Conservation (phyloP, 208 protist genomes). For the Plasmodiophora brassicae region DNA sequence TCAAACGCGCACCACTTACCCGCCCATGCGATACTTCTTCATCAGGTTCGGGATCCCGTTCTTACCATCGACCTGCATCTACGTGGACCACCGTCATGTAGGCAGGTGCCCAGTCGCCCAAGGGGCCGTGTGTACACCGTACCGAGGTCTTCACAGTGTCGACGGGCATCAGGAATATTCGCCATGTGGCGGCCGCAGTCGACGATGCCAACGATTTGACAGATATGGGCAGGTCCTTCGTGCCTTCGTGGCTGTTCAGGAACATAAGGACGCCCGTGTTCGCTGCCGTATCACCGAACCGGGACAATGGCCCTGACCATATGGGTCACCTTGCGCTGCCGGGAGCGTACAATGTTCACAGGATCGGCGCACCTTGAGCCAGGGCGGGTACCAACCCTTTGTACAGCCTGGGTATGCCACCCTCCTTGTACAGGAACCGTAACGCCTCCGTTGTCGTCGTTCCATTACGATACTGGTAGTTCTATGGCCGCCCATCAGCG, state of each 20-base stretch:
- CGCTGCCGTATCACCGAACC: conserved; percentile 67
- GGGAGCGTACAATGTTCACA: neutral
- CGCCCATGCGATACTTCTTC: conserved; percentile 39
- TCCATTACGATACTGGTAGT: conserved; percentile 65
- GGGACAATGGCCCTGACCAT: conserved; percentile 53
- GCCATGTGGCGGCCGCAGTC: conserved; percentile 53
- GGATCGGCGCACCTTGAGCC: conserved; percentile 49
- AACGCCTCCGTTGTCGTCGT: conserved; percentile 54
- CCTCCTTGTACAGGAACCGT: conserved; percentile 56
- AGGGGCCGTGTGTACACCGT: too few species aligned
- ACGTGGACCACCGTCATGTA: neutral
- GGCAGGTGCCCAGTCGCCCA: neutral
- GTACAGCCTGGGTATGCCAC: conserved; percentile 63
- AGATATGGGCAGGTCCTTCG: conserved; percentile 51
- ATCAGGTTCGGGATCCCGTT: conserved; percentile 50
- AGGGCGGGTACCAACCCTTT: conserved; percentile 58
- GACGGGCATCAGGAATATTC: conserved; percentile 63
- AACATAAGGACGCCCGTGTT: conserved; percentile 62
- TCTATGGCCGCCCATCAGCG: too few species aligned
- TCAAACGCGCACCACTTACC: too few species aligned
- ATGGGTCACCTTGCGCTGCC: neutral
- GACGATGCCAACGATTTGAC: conserved; percentile 60
- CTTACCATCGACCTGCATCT: conserved; percentile 46
- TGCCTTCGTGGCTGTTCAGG: conserved; percentile 53
- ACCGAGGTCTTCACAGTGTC: conserved; percentile 62